These are phyloP conservation scores for Tubosaeta sp. DNA, from an alignment of 768 basidiomycete species.

Conservation along the genomic window DNA sequence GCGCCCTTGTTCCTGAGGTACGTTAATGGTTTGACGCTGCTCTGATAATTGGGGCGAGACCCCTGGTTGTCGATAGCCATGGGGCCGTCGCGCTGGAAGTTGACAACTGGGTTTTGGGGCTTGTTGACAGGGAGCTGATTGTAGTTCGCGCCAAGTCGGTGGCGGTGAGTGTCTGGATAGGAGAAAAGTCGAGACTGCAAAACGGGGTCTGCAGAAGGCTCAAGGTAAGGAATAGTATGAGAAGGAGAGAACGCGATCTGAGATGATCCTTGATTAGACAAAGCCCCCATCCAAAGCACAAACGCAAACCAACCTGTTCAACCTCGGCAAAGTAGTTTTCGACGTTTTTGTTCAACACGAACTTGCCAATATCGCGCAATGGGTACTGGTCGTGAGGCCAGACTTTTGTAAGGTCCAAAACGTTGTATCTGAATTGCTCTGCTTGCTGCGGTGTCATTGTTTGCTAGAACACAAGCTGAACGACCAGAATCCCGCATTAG, in stretches of 20 bases:
- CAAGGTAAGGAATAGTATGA: slow-evolving; percentile 83
- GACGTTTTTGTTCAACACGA: slow-evolving; percentile 74
- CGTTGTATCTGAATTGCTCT: slow-evolving; percentile 84
- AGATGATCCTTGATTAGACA: slow-evolving; percentile 2
- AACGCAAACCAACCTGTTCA: slow-evolving; percentile 65
- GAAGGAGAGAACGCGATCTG: slow-evolving; percentile 84
- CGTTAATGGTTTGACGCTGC: slow-evolving; percentile 66
- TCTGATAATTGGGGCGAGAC: slow-evolving; percentile 82
- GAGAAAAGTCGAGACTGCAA: slow-evolving; percentile 94
- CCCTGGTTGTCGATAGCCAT: slow-evolving; percentile 76
- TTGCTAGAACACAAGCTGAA: slow-evolving; percentile 48
- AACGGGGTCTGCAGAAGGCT: slow-evolving; percentile 88
- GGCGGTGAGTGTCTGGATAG: slow-evolving; percentile 86
- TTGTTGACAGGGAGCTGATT: slow-evolving; percentile 86
- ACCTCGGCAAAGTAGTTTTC: slow-evolving; percentile 94
- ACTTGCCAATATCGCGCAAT: slow-evolving; percentile 81
- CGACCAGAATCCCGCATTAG: not conserved
- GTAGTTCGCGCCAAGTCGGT: slow-evolving; percentile 79
- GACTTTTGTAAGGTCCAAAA: slow-evolving; percentile 87
- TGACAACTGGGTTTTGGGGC: slow-evolving; percentile 65
- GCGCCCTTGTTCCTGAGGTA: slow-evolving; percentile 51
- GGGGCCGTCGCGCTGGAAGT: slow-evolving; percentile 90
- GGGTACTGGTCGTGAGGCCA: slow-evolving; percentile 89
- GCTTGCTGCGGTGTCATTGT: slow-evolving; percentile 92
- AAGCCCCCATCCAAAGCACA: slow-evolving; percentile 18